phyloP scores from a whole-genome alignment of 2,329 filamentous ascomycete genomes.

The Thielaviopsis euricoi region DNA sequence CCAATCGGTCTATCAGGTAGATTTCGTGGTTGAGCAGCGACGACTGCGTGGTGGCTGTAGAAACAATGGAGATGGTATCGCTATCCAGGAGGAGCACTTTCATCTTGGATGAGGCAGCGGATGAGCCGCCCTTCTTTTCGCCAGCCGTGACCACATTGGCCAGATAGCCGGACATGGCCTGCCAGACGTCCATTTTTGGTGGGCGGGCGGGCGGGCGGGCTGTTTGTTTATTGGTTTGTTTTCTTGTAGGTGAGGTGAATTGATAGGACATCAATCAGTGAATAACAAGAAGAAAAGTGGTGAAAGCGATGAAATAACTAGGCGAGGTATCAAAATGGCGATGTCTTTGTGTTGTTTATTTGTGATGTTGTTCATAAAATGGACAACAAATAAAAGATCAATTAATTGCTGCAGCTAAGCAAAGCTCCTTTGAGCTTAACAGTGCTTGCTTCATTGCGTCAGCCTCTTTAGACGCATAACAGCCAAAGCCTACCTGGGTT shows the following conservation, averaged over 20 bases:
- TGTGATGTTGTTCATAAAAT: too few relatives aligned
- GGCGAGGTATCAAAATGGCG: too few relatives aligned
- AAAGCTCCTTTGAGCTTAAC: too few relatives aligned
- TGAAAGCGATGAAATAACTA: too few relatives aligned
- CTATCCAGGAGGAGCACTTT: constrained; percentile 89
- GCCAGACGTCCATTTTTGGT: constrained; percentile 72
- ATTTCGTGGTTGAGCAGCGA: constrained; percentile 90
- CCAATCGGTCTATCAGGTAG: constrained; percentile 90
- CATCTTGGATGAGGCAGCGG: constrained; percentile 64
- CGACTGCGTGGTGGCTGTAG: constrained; percentile 89
- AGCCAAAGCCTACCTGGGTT: not conserved
- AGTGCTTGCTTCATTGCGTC: not conserved
- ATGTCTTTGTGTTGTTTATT: too few relatives aligned
- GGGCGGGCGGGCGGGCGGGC: too few relatives aligned
- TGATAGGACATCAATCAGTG: too few relatives aligned
- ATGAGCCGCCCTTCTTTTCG: constrained; percentile 44
- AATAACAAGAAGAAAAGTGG: too few relatives aligned
- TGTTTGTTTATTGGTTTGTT: too few relatives aligned
- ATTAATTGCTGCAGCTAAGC: too few relatives aligned
- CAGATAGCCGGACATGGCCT: constrained; percentile 87
- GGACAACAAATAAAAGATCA: too few relatives aligned
- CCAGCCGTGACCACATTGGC: constrained; percentile 57
- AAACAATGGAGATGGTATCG: constrained; percentile 88
- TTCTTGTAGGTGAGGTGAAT: not conserved
- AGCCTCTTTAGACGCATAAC: not conserved